Percentiles rank a stretch among this genome's conserved stretches.
phyloP scores from a whole-genome alignment of 768 basidiomycete species.

The Boletales sp. region DNA sequence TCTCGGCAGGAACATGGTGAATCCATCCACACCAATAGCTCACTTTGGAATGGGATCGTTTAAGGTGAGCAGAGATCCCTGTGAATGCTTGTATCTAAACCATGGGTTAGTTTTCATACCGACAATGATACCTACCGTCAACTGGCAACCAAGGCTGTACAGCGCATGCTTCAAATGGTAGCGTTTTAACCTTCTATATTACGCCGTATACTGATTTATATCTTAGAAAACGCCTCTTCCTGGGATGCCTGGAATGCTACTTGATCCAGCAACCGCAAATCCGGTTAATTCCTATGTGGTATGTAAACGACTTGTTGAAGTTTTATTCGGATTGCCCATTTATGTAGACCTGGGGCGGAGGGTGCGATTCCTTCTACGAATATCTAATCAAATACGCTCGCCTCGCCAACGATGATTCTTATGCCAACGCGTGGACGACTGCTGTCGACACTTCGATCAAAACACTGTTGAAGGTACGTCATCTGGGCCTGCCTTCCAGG shows the following conservation, averaged over 20 bases:
- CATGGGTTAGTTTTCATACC: slow-evolving; percentile 39
- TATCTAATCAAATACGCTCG: slow-evolving; percentile 72
- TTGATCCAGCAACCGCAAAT: slow-evolving; percentile 52
- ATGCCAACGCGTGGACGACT: slow-evolving; percentile 62
- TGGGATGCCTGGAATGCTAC: slow-evolving; percentile 56
- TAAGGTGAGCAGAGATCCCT: slow-evolving; percentile 29
- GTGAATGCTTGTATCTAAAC: neutral
- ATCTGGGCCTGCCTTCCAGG: fast-evolving
- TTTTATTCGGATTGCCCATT: neutral
- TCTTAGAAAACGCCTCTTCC: slow-evolving; percentile 20
- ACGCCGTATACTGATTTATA: too few relatives aligned
- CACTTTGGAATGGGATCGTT: slow-evolving; percentile 55
- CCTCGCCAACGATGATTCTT: slow-evolving; percentile 57
- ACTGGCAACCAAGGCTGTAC: slow-evolving; percentile 48
- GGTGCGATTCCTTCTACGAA: slow-evolving; percentile 75
- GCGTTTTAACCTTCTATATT: slow-evolving; percentile 12
- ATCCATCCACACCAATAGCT: slow-evolving; percentile 34
- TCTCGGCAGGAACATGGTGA: neutral
- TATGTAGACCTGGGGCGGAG: slow-evolving; percentile 61
- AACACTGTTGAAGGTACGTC: slow-evolving; percentile 49
- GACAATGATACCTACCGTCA: slow-evolving; percentile 57
- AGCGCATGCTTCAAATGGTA: slow-evolving; percentile 46
- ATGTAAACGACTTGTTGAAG: slow-evolving; percentile 12
- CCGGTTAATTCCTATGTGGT: slow-evolving; percentile 59
- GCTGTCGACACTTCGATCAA: slow-evolving; percentile 72